Base-by-base conservation (phyloP, 768 basidiomycete species). In the Tylopilus plumbeoviolaceoides region DNA sequence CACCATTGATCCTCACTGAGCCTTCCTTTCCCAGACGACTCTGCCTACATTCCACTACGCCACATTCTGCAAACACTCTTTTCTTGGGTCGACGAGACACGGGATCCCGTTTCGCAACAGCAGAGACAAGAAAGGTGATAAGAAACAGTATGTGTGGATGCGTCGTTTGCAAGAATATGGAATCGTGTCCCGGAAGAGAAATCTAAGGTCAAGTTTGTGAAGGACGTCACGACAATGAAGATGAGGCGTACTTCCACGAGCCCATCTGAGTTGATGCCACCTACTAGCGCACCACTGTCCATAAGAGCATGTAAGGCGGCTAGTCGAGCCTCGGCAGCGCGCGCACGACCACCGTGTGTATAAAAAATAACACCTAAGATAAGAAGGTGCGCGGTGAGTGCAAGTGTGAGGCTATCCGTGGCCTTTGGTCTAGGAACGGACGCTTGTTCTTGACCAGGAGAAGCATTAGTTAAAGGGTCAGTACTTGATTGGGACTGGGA, bases 21-120 rank as follows among this genome's bases (percentile, higher is more conserved):
- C 55, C 59, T 10, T 46, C 58, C 28, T 44, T 60, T 15, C 77
- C 46, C 59, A 65, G 45, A 73, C 61, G 61, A 79, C 83, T 50
- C 73, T 75, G 49, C 77, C 53, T 78, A 71, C 20, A 78, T 66
- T 20, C 71, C 27, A 49, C 64, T 7, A 87, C 46, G 0, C 87
- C 89, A 55, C 87, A 87, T 7, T 66, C 66, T 0, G 86, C 82
- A 69, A 89, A 91, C 0, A 87, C 71, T 44, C 80, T 83, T 53
- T 84, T 77, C 71, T 85, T 87, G 4, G 89, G 89, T 48, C 81
- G 84, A 23, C 86, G 75, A 38, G 88, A 90, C 0, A 85, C 80
- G 0, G 84, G 78, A 60, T 91, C 88, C 14, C 86, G 79, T 59
- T 89, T 88, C 0, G 85, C 79, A 1, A 80, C 72, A 5, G 79